Percentiles rank a stretch among this genome's conserved stretches.
These are phyloP conservation scores for Clitopilus hobsonii DNA, from an alignment of 768 basidiomycete genomes.

Conservation along the genomic window DNA sequence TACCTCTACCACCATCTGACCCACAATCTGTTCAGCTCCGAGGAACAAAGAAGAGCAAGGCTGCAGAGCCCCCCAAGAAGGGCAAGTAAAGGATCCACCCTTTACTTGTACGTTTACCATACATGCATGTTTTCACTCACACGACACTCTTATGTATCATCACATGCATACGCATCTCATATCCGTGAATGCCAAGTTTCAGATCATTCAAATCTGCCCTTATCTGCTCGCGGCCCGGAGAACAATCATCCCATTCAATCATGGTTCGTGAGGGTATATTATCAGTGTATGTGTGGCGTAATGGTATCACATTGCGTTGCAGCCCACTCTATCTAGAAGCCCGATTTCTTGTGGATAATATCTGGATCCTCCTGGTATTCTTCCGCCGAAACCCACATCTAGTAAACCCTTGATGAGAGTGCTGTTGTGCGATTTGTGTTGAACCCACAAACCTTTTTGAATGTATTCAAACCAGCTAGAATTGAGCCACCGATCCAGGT, in stretches of 20 bases:
- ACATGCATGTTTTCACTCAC: conserved; percentile 25
- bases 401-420: conserved; percentile 9
- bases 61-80: conserved; percentile 88
- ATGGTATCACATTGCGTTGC: conserved; percentile 12
- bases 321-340: conserved; percentile 46
- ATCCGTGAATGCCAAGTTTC: conserved; percentile 28
- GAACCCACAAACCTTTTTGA: conserved; percentile 74
- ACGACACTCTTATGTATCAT: conserved; percentile 9
- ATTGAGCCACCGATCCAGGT: conserved; percentile 98
- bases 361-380: conserved; percentile 99
- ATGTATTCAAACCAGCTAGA: conserved; percentile 90
- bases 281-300: conserved; percentile 6
- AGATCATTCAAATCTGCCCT: conserved; percentile 13
- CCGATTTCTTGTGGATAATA: conserved; percentile 94
- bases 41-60: conserved; percentile 95
- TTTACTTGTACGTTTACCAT: conserved; percentile 21
- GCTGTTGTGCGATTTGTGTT: conserved; percentile 4
- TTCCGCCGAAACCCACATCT: conserved; percentile 99
- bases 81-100: conserved; percentile 59
- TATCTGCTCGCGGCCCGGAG: too few relatives aligned
- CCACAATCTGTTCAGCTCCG: conserved; percentile 56
- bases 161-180: conserved; percentile 15
- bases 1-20: conserved; percentile 6
- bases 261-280: conserved; percentile 25
- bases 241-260: too few relatives aligned